These are phyloP conservation scores for Trametes meyenii DNA, from an alignment of 768 basidiomycete genomes.

Conservation along the genomic window DNA sequence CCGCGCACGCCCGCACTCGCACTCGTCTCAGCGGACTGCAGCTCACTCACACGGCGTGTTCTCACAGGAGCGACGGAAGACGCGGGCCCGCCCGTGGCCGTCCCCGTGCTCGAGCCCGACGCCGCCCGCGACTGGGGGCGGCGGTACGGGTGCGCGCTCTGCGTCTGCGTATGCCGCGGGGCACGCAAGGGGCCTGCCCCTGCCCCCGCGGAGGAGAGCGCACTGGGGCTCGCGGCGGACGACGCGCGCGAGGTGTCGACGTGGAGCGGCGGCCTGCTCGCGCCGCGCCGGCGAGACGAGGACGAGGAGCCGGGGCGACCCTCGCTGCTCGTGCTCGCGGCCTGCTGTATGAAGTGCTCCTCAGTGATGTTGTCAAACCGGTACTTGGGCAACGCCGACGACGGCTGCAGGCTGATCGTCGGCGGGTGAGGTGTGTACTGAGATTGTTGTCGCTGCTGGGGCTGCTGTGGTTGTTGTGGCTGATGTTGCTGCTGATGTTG, in stretches of 20 bases:
- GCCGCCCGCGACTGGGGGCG: conserved; percentile 21
- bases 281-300: conserved; percentile 18
- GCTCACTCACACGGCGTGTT: conserved; percentile 26
- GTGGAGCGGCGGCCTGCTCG: conserved; percentile 24
- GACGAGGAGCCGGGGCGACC: conserved; percentile 10
- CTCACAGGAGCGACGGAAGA: conserved; percentile 19
- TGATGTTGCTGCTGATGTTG: conserved; percentile 9
- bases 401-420: conserved; percentile 16
- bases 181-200: conserved; percentile 18
- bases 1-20: conserved; percentile 7
- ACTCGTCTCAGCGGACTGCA: conserved; percentile 16
- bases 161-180: conserved; percentile 19
- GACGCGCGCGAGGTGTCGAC: conserved; percentile 21
- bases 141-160: conserved; percentile 26
- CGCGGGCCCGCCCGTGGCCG: background rate
- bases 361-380: conserved; percentile 29
- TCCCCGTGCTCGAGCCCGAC: conserved; percentile 18
- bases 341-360: conserved; percentile 21
- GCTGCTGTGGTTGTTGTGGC: conserved; percentile 5
- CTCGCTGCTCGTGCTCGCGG: conserved; percentile 11
- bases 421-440: conserved; percentile 15
- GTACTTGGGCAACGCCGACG: conserved; percentile 12
- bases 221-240: conserved; percentile 20
- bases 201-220: conserved; percentile 20
- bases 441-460: conserved; percentile 10